Conservation (phyloP, 2,329 filamentous ascomycete species). For the Microcera coccophila region DNA sequence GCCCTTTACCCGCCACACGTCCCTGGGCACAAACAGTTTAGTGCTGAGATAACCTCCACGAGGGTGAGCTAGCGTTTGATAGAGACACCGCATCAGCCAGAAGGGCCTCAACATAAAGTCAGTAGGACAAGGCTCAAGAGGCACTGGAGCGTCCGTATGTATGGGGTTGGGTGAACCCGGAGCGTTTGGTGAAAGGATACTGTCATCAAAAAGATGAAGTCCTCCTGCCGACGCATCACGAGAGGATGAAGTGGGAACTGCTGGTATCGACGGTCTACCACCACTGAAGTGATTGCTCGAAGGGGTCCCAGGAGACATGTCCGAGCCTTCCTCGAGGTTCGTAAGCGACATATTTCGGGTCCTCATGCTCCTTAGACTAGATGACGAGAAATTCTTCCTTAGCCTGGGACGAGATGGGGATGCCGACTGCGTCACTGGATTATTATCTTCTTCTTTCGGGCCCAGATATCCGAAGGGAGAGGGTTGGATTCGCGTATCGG, state of each 20-base stretch:
- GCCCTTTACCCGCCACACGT: slow-evolving; percentile 90
- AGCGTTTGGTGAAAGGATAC: slow-evolving; percentile 65
- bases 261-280: slow-evolving; percentile 51
- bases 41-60: slow-evolving; percentile 88
- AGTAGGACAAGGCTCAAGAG: slow-evolving; percentile 87
- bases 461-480: slow-evolving; percentile 34
- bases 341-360: slow-evolving; percentile 69
- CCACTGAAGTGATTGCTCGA: slow-evolving; percentile 62
- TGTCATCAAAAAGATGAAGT: slow-evolving; percentile 77
- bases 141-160: slow-evolving; percentile 63
- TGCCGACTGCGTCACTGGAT: slow-evolving; percentile 40
- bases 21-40: slow-evolving; percentile 84
- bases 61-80: slow-evolving; percentile 87
- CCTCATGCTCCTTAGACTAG: slow-evolving; percentile 67
- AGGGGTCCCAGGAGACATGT: slow-evolving; percentile 70
- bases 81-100: slow-evolving; percentile 94
- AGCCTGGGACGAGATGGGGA: slow-evolving; percentile 52
- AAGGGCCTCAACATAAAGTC: slow-evolving; percentile 89
- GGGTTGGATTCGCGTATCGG: slow-evolving; percentile 20
- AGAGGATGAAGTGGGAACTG: slow-evolving; percentile 64
- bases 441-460: slow-evolving; percentile 35
- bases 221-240: slow-evolving; percentile 58
- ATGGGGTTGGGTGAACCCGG: slow-evolving; percentile 63
- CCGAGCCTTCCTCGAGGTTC: slow-evolving; percentile 57
- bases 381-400: slow-evolving; percentile 66